phyloP scores from a whole-genome alignment of 2,329 filamentous ascomycete species.

The Rhexocercosporidium sp. region DNA sequence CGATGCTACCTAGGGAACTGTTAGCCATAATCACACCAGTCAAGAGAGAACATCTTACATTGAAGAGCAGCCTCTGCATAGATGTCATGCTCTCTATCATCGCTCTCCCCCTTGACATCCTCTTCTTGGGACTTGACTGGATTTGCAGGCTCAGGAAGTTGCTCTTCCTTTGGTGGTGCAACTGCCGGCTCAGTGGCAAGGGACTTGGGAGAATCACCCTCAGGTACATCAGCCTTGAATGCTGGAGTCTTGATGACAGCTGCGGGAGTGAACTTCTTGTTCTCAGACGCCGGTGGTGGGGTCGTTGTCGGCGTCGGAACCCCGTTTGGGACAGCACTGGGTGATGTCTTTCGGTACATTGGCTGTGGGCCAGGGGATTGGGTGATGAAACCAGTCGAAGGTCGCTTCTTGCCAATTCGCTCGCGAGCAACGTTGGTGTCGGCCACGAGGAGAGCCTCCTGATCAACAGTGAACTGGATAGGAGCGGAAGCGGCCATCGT shows the following conservation, averaged over 20 bases:
- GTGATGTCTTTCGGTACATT: conserved; percentile 63
- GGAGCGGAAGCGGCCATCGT: conserved; percentile 96
- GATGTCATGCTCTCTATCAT: conserved; percentile 85
- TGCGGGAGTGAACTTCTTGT: conserved; percentile 45
- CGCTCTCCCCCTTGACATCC: conserved; percentile 71
- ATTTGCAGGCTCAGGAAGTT: conserved; percentile 63
- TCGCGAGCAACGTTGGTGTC: conserved; percentile 79
- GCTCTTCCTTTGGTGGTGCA: conserved; percentile 66
- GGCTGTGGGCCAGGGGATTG: conserved; percentile 69
- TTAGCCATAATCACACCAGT: conserved; percentile 42
- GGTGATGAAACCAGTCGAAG: conserved; percentile 49
- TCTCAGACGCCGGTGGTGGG: conserved; percentile 60
- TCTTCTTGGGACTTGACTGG: conserved; percentile 69
- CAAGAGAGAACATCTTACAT: conserved; percentile 64
- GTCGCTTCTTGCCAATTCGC: conserved; percentile 71
- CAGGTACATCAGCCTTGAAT: conserved; percentile 78
- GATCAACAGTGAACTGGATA: conserved; percentile 99
- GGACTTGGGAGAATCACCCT: conserved; percentile 80
- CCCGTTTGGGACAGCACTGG: conserved; percentile 55
- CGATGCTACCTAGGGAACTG: conserved; percentile 75
- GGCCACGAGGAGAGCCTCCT: conserved; percentile 87
- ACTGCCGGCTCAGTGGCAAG: conserved; percentile 71
- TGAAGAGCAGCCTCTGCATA: conserved; percentile 91
- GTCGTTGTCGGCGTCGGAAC: conserved; percentile 73
- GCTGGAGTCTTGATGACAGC: conserved; percentile 65